Evolutionary conservation across 1,284 basidiomycete genomes (phyloP), one percentile per base, ranked within the genome.

Genomic region (Naganishia liquefaciens): DNA sequence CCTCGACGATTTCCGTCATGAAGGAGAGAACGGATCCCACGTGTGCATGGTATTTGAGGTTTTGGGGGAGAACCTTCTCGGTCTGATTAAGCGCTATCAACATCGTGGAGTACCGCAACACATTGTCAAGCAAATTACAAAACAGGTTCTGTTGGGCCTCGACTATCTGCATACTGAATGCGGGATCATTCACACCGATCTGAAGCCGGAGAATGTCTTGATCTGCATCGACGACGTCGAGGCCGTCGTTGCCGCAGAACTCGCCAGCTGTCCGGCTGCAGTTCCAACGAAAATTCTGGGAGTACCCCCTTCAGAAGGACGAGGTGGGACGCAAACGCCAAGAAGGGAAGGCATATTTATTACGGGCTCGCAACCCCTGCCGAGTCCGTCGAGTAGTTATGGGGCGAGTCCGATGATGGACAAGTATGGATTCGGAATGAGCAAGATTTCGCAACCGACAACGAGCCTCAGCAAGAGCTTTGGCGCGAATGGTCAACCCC

Each of bases 31-130:
- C 77, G 95, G 95, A 54, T 89, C 87, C 21, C 95, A 99, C 80
- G 91, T 99, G 69, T 99, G 96, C 84, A 99, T 99, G 95, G 95
- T 99, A 19, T 98, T 98, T 75, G 95, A 99, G 80, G 96, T 99
- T 40, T 85, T 99, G 11, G 95, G 96, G 64, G 96, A 99, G 81
- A 98, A 97, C 76, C 82, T 99, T n/a, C 85, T 99, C 0, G 94
- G 94, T 2, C 85, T 99, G 71, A 97, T 98, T 84, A 97, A 96
- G 80, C 87, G 95, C 23, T 85, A 84, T 73, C 83, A 85, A 73
- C 92, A 97, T 80, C 76, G 79, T 72, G 95, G 96, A 68, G 93
- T 99, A 0, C 94, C 96, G 3, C 90, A 93, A 81, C 88, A 85
- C 68, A 84, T 99, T 71, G 93, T 97, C 71, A 91, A 89, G 75